Evolutionary conservation across 257 asterid species (phyloP), one percentile per base, ranked within the genome.

Genomic region (Haberlea rhodopensis): DNA sequence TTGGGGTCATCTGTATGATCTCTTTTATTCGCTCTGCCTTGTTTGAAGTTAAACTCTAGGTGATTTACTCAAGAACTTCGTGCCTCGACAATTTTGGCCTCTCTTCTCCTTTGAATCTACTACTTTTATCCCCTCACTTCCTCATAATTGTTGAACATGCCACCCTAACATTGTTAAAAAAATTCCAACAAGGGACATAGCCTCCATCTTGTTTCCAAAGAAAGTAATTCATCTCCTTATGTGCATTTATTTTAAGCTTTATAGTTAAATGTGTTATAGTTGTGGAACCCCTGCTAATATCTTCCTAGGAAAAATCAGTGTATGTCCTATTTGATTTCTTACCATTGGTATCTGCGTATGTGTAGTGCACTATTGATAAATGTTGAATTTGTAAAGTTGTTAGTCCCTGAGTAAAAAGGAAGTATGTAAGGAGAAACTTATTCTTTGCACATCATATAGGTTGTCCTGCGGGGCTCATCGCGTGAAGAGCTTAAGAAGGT

Each of bases 401-500:
- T 16, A 18, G 54, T 48, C 45, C 26, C 48, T 46, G 37, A 15
- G 59, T 23, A 54, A 61, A 27, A 6, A 6, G 29, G 43, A 55
- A 67, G 21, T 43, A 62, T 27, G 20, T 43, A 54, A 46, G 58
- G 65, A 63, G 46, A 64, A n/a, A 56, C 32, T 68, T 28, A 65
- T 67, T 60, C 22, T 24, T 21, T 79, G 52, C 63, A 52, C 55
- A 26, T 63, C 72, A 48, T 66, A 62, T 66, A 94, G 99, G 94
- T 94, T 66, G 82, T 94, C 66, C 83, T 94, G 24, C 84, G 81
- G 66, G 99, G 99, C n/a, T 86, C 89, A 8, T 63, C 31, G 52
- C 88, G 85, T 25, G 83, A 80, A 68, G 95, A 84, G 72, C 95
- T 90, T 53, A 94, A 86, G 82, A 90, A 84, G 85, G 80, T 87